These are phyloP conservation scores for Tetracladium setigerum DNA, from an alignment of 495 filamentous ascomycete genomes.

Conservation along the genomic window DNA sequence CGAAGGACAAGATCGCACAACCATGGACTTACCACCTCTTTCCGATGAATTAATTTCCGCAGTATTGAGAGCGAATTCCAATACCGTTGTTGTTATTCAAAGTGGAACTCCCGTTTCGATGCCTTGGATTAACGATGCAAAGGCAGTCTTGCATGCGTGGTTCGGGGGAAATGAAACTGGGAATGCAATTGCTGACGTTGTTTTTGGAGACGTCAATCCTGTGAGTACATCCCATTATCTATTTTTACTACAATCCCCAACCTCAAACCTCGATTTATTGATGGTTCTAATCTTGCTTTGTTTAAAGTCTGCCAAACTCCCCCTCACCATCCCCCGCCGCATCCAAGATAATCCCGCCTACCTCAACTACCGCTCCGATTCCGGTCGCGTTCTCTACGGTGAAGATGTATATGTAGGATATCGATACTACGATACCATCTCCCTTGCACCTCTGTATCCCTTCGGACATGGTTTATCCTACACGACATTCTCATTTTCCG, in stretches of 20 bases:
- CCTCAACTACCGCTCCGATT: slow-evolving; percentile 68
- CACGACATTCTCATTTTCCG: slow-evolving; percentile 80
- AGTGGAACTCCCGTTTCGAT: slow-evolving; percentile 47
- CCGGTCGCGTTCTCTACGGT: slow-evolving; percentile 48
- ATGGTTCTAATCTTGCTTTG: no score
- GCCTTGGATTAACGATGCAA: slow-evolving; percentile 50
- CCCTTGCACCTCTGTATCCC: slow-evolving; percentile 68
- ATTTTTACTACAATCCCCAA: not conserved
- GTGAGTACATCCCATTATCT: slow-evolving; percentile 27
- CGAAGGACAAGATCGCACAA: slow-evolving; percentile 65
- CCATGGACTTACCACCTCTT: slow-evolving; percentile 37
- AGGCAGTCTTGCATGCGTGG: slow-evolving; percentile 53
- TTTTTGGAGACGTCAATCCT: slow-evolving; percentile 83
- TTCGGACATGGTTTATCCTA: slow-evolving; percentile 88
- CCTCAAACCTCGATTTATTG: no score
- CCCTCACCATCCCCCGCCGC: slow-evolving; percentile 73
- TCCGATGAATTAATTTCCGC: slow-evolving; percentile 45
- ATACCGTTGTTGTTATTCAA: slow-evolving; percentile 54
- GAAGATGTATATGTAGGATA: slow-evolving; percentile 75
- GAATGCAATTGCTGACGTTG: slow-evolving; percentile 76
- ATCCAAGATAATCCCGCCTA: slow-evolving; percentile 66
- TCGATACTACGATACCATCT: slow-evolving; percentile 60
- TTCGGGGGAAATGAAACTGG: slow-evolving; percentile 73
- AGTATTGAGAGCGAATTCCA: slow-evolving; percentile 45
- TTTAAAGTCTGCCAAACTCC: slow-evolving; percentile 67